A percentile compares a stretch with the other conserved stretches of the same genome.
Conservation (phyloP, 495 filamentous ascomycete species). For the Xylaria intraflava region DNA sequence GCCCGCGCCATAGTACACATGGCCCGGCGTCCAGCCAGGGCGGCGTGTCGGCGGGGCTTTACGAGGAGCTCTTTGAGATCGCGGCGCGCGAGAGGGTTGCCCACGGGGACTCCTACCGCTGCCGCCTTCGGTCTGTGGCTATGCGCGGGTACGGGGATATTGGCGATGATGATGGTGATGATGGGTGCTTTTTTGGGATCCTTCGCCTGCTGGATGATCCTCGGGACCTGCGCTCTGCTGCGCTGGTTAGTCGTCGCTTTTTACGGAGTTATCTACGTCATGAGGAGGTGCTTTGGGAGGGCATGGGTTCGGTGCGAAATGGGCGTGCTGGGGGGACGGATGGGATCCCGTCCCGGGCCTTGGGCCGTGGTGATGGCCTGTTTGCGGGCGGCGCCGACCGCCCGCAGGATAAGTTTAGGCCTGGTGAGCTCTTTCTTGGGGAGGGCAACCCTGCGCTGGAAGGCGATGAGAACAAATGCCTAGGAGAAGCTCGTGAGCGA, state of each 20-base stretch:
- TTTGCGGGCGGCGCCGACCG: background rate
- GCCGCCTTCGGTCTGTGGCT: background rate
- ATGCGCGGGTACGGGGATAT: background rate
- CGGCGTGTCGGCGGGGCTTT: conserved; percentile 3
- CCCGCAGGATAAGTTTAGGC: conserved; percentile 2
- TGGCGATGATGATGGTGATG: conserved; percentile 4
- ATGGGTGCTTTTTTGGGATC: conserved; percentile 23
- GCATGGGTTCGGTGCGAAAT: too few relatives aligned
- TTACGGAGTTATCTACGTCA: conserved; percentile 28
- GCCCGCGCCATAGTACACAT: conserved; percentile 5
- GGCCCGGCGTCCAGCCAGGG: background rate
- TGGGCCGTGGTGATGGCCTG: background rate
- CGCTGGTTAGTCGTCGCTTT: conserved; percentile 23
- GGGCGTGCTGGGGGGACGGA: background rate
- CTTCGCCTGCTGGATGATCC: conserved; percentile 21
- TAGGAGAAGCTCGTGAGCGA: background rate
- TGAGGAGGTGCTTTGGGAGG: conserved; percentile 16
- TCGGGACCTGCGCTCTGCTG: conserved; percentile 24
- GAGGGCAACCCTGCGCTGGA: background rate
- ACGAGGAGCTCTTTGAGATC: conserved; percentile 15
- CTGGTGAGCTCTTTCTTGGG: background rate
- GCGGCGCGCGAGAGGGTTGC: conserved; percentile 2
- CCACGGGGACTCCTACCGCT: background rate
- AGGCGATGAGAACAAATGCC: background rate
- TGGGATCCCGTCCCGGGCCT: background rate